A percentile compares a stretch with the other conserved stretches of the same genome.
phyloP scores from a whole-genome alignment of 1,139 yeast species.

The Sugiyamaella novakii region DNA sequence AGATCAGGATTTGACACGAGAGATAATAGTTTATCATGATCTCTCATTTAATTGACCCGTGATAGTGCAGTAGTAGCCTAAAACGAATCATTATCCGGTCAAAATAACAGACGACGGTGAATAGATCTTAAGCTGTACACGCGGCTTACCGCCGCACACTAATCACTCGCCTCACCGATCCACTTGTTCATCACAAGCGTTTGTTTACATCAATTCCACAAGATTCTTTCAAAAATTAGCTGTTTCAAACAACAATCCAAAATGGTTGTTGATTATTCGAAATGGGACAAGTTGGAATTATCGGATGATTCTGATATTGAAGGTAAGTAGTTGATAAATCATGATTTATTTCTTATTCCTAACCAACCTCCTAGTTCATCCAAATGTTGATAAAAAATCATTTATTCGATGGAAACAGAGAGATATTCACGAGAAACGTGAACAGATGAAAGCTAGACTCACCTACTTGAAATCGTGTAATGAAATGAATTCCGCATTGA shows the following conservation, averaged over 20 bases:
- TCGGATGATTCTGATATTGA: conserved; percentile 96
- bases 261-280: conserved; percentile 78
- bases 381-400: conserved; percentile 92
- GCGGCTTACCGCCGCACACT: no score
- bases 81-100: no score
- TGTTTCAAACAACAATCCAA: no score
- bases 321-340: conserved; percentile 31
- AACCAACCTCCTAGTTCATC: conserved; percentile 62
- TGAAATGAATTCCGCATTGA: conserved; percentile 75
- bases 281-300: conserved; percentile 95
- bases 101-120: no score
- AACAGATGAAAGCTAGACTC: conserved; percentile 74
- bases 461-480: conserved; percentile 70
- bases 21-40: conserved; percentile 2
- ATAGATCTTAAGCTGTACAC: no score
- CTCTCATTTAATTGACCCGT: no score
- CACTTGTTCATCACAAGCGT: no score
- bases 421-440: conserved; percentile 92
- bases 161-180: no score
- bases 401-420: conserved; percentile 97
- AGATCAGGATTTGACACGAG: conserved; percentile 10
- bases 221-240: no score
- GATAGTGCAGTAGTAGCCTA: no score
- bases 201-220: conserved; percentile 1
- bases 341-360: background rate